phyloP scores from a whole-genome alignment of 345 rosid genomes.

The Angophora floribunda region DNA sequence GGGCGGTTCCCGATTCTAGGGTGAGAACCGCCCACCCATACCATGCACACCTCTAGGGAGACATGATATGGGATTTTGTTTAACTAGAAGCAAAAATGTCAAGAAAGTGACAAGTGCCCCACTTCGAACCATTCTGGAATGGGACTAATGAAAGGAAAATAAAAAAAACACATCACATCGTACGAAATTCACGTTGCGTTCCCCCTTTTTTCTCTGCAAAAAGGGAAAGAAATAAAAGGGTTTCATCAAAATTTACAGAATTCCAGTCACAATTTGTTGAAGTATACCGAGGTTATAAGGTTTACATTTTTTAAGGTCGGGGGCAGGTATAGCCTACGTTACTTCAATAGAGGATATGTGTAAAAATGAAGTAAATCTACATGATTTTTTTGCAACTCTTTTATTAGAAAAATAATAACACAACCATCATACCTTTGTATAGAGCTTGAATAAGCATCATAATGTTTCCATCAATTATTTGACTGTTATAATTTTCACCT shows the following conservation, averaged over 20 bases:
- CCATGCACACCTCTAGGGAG: too few relatives aligned
- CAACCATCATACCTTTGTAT: not conserved
- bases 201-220: not conserved
- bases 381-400: too few relatives aligned
- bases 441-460: not conserved
- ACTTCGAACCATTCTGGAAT: not conserved
- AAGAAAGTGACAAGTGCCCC: not conserved
- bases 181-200: not conserved
- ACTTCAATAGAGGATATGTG: not conserved
- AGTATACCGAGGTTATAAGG: not conserved
- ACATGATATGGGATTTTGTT: not conserved
- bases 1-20: too few relatives aligned
- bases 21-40: too few relatives aligned
- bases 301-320: not conserved
- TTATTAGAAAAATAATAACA: not conserved
- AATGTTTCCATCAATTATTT: too few relatives aligned
- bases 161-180: not conserved
- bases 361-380: too few relatives aligned
- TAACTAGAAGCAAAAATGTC: not conserved
- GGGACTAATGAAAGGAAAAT: not conserved
- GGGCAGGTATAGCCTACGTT: not conserved
- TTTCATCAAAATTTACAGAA: too few relatives aligned
- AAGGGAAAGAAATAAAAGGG: not conserved
- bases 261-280: not conserved
- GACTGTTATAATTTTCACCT: too few relatives aligned